These are phyloP conservation scores for Phyllosticta paracitricarpa DNA, from an alignment of 2,329 filamentous ascomycete species.

Conservation along the genomic window DNA sequence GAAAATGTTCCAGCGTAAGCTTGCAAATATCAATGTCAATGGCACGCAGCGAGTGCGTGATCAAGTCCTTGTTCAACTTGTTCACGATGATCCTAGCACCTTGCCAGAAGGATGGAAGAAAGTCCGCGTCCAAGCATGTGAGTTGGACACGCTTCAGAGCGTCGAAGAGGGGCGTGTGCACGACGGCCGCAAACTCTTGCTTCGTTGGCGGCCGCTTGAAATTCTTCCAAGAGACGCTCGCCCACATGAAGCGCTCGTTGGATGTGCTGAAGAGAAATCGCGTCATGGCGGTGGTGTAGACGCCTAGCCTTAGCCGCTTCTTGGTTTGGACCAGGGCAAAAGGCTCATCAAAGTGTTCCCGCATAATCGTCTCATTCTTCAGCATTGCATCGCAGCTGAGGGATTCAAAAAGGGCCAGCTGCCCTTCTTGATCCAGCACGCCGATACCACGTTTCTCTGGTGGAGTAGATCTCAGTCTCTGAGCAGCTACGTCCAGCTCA, in stretches of 20 bases:
- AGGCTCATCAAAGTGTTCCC: slow-evolving; percentile 64
- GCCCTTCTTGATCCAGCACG: slow-evolving; percentile 47
- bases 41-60: slow-evolving; percentile 67
- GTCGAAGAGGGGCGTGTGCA: slow-evolving; percentile 60
- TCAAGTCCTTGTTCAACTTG: slow-evolving; percentile 61
- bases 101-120: slow-evolving; percentile 68
- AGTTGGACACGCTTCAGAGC: slow-evolving; percentile 55
- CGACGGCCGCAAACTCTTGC: slow-evolving; percentile 78
- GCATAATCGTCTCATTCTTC: slow-evolving; percentile 42
- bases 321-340: slow-evolving; percentile 73
- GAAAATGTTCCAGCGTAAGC: slow-evolving; percentile 54
- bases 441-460: slow-evolving; percentile 41
- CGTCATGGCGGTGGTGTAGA: slow-evolving; percentile 71
- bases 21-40: slow-evolving; percentile 62
- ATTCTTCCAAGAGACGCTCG: slow-evolving; percentile 56
- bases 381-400: slow-evolving; percentile 77
- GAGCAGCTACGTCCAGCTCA: slow-evolving; percentile 33
- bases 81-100: slow-evolving; percentile 65
- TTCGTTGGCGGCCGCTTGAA: slow-evolving; percentile 54
- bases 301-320: slow-evolving; percentile 65
- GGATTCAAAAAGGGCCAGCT: slow-evolving; percentile 78
- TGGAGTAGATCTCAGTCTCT: slow-evolving; percentile 34
- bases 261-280: slow-evolving; percentile 74
- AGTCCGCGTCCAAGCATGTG: slow-evolving; percentile 40
- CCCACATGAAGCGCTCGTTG: slow-evolving; percentile 54